Conservation (phyloP, 2,329 filamentous ascomycete species). For the Talaromyces atroroseus region DNA sequence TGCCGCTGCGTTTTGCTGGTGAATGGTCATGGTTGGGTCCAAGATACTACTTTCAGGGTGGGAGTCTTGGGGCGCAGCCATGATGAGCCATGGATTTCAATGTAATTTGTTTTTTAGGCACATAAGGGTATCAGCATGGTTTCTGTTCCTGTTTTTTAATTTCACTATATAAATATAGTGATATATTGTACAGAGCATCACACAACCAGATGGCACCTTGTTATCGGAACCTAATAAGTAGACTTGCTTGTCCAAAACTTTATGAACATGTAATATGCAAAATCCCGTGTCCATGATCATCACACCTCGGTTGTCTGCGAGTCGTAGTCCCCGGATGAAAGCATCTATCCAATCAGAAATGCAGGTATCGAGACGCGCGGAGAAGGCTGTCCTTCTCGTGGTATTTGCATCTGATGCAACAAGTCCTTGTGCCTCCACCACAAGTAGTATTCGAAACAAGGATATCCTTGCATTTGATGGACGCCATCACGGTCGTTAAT, state of each 20-base stretch:
- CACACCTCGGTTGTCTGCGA: background rate
- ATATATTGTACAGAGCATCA: background rate
- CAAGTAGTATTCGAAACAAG: background rate
- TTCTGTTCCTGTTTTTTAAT: background rate
- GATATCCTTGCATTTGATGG: background rate
- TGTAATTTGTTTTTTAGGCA: background rate
- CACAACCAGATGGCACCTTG: background rate
- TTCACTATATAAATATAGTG: background rate
- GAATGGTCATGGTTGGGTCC: background rate
- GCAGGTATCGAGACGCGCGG: background rate
- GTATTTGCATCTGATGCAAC: background rate
- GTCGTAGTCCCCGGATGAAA: background rate
- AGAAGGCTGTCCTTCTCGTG: background rate
- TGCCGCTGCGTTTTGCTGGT: conserved; percentile 3
- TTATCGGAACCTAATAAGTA: too few species aligned
- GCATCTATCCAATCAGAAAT: background rate
- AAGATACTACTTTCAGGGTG: background rate
- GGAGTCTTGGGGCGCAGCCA: background rate
- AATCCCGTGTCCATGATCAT: background rate
- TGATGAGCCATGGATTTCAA: background rate
- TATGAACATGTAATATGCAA: background rate
- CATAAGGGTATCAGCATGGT: background rate
- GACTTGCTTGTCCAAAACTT: background rate
- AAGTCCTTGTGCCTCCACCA: background rate
- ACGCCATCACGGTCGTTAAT: background rate